A percentile compares a stretch with the other conserved stretches of the same genome.
Conservation (phyloP, 2,329 filamentous ascomycete species). For the Diaporthe capsici region DNA sequence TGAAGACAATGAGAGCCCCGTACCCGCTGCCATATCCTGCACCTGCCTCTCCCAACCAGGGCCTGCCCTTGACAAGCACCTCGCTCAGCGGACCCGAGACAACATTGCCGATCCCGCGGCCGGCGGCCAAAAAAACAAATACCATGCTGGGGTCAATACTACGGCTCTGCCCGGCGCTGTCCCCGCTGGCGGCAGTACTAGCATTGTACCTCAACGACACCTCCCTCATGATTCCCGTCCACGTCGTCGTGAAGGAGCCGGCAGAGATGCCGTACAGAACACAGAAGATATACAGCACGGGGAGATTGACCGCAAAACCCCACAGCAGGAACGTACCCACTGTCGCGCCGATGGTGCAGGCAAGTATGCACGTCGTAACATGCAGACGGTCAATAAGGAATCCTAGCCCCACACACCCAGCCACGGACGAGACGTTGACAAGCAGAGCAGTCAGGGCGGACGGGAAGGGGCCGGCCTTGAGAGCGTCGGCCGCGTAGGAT, state of each 20-base stretch:
- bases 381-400: slow-evolving; percentile 67
- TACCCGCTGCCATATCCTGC: slow-evolving; percentile 65
- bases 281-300: slow-evolving; percentile 70
- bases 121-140: slow-evolving; percentile 69
- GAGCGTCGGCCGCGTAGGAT: slow-evolving; percentile 64
- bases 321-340: slow-evolving; percentile 72
- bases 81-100: slow-evolving; percentile 69
- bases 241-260: slow-evolving; percentile 73
- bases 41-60: slow-evolving; percentile 56
- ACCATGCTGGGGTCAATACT: slow-evolving; percentile 65
- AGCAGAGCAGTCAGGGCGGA: slow-evolving; percentile 71
- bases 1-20: slow-evolving; percentile 68
- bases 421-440: slow-evolving; percentile 71
- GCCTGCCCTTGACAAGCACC: slow-evolving; percentile 59
- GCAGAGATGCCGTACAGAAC: slow-evolving; percentile 77
- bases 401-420: slow-evolving; percentile 71
- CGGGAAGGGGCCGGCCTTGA: slow-evolving; percentile 58
- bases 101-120: slow-evolving; percentile 73
- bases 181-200: slow-evolving; percentile 40
- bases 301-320: slow-evolving; percentile 68
- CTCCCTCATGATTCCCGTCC: slow-evolving; percentile 69
- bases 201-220: slow-evolving; percentile 47
- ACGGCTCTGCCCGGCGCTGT: slow-evolving; percentile 37
- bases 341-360: slow-evolving; percentile 70
- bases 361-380: slow-evolving; percentile 66